Evolutionary conservation across 2,329 filamentous ascomycete species (phyloP).

Genomic region (Rutstroemia sp.): DNA sequence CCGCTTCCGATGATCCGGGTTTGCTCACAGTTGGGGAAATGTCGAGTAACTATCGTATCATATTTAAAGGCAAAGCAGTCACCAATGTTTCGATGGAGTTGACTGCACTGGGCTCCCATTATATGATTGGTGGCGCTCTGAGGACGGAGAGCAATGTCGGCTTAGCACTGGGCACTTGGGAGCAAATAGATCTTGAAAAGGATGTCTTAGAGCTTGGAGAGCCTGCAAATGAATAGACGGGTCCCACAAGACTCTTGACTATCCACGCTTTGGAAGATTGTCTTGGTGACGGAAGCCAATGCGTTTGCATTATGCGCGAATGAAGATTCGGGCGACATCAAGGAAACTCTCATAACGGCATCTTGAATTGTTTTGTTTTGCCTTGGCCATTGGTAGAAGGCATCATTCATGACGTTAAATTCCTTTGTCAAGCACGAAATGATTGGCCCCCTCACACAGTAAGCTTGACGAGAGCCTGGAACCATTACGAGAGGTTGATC

Average conservation of each 20-base stretch:
- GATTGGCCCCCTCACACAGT: too few species aligned
- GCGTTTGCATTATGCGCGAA: not conserved
- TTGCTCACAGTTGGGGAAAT: conserved; percentile 21
- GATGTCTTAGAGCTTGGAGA: conserved; percentile 23
- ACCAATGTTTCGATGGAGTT: conserved; percentile 26
- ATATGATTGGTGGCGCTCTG: conserved; percentile 26
- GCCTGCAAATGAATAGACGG: not conserved
- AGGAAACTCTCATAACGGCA: too few species aligned
- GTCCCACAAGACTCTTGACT: not conserved
- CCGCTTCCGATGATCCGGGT: conserved; percentile 4
- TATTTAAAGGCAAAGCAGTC: conserved; percentile 21
- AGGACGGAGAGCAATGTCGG: conserved; percentile 8
- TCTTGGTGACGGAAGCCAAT: not conserved
- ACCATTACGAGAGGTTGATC: too few species aligned
- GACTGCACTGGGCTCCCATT: conserved; percentile 22
- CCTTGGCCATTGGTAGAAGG: too few species aligned
- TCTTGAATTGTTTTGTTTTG: too few species aligned
- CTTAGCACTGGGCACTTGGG: conserved; percentile 14
- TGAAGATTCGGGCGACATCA: too few species aligned
- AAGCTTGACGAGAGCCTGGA: too few species aligned
- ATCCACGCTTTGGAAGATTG: not conserved
- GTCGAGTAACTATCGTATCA: conserved; percentile 17
- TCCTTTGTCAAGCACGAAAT: too few species aligned
- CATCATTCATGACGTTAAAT: too few species aligned
- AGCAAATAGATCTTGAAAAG: conserved; percentile 19